Evolutionary conservation across 805 yeast genomes (phyloP).

Genomic region (Ogataea parapolymorpha): DNA sequence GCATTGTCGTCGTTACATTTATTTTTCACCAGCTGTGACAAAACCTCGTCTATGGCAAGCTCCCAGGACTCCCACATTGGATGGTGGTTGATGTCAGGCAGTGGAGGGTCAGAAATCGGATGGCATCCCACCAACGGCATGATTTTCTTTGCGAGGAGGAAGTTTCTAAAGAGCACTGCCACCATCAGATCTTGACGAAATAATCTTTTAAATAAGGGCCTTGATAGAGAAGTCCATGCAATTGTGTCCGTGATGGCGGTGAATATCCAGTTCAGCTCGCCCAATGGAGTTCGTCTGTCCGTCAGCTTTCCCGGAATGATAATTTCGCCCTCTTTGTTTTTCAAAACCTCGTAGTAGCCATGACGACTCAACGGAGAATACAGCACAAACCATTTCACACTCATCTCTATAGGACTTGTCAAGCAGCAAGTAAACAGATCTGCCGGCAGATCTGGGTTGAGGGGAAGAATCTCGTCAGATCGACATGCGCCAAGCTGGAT

Average conservation of each 20-base stretch:
- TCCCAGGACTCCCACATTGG: conserved; percentile 99
- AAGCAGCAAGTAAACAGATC: conserved; percentile 94
- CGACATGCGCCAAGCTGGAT: conserved; percentile 92
- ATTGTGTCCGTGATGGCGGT: conserved; percentile 97
- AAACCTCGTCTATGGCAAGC: conserved; percentile 89
- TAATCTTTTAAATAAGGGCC: conserved; percentile 82
- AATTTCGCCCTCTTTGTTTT: conserved; percentile 51
- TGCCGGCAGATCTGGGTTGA: conserved; percentile 94
- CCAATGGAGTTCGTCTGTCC: conserved; percentile 91
- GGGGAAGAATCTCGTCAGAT: conserved; percentile 80
- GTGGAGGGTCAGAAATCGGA: conserved; percentile 89
- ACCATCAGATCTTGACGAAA: conserved; percentile 96
- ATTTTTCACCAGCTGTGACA: conserved; percentile 60
- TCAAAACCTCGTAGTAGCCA: conserved; percentile 47
- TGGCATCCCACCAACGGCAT: conserved; percentile 93
- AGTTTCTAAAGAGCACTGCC: conserved; percentile 92
- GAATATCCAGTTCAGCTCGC: conserved; percentile 95
- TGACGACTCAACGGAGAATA: conserved; percentile 63
- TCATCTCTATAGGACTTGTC: conserved; percentile 93
- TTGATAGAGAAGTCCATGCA: conserved; percentile 90
- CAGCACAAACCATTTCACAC: conserved; percentile 86
- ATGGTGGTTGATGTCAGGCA: conserved; percentile 82
- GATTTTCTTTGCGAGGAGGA: conserved; percentile 83
- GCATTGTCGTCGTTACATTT: conserved; percentile 24
- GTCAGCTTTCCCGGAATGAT: conserved; percentile 87